Base-by-base conservation (phyloP, 495 filamentous ascomycete genomes). In the Filosporella fistucella region DNA sequence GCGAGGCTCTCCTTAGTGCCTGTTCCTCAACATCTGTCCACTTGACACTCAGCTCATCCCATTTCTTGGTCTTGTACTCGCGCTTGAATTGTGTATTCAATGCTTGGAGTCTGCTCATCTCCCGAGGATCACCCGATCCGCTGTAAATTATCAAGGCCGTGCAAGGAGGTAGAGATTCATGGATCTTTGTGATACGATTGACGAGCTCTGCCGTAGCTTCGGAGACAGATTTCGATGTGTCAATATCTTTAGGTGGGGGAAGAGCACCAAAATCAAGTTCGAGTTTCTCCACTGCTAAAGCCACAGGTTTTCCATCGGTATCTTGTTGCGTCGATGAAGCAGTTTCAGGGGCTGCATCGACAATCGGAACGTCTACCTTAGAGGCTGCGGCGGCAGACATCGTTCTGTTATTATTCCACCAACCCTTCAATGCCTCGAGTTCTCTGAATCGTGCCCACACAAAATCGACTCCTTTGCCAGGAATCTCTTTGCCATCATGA, bases 11-110 rank as follows among this genome's bases (percentile, higher is more conserved):
- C 61, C 76, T 83, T 55, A 96, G 62, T 30, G 77, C 80, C 66
- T 94, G 86, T 25, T 89, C 85, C 63, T 97, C 91, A 3, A 58
- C 68, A 63, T 95, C 89, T 10, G 91, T 95, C 91, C 91, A 97
- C 64, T 90, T 82, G 23, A 95, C 84, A 48, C 67, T 87, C 37
- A 95, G 61, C 47, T 95, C 70, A 61, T 96, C 87, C 91, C 91
- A 97, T 34, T 89, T 89, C 60, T 80, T 87, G 3, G 74, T 71
- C 52, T 75, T 70, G 61, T 84, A 95, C 66, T 97, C 91, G 47
- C 79, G 72, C 54, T 82, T 84, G 66, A 84, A 88, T 51, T 74
- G 70, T 49, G 75, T 69, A 47, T 95, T 84, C 77, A 93, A 70
- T 0, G 72, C 71, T 60, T 89, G 82, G 45, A 96, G 66, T 11